phyloP scores from a whole-genome alignment of 2,329 filamentous ascomycete genomes.

The Stagonosporopsis cucurbitacearum region DNA sequence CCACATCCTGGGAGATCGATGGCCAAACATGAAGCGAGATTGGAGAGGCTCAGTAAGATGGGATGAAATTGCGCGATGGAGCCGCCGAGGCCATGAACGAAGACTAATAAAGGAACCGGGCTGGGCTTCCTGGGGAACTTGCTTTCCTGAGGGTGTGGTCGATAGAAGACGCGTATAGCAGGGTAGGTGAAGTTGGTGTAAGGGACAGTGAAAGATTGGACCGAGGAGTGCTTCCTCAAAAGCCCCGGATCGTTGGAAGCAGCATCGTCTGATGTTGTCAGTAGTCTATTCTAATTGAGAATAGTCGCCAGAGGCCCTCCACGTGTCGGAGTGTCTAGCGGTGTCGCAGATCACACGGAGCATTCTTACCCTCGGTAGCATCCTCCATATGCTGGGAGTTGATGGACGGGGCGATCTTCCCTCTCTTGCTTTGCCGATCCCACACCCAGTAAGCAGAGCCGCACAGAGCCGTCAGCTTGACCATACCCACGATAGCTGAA shows the following conservation, averaged over 20 bases:
- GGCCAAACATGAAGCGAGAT: conserved; percentile 82
- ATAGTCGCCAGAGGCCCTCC: conserved; percentile 1
- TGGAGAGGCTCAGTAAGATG: conserved; percentile 79
- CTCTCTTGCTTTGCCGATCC: conserved; percentile 31
- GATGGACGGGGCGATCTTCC: conserved; percentile 23
- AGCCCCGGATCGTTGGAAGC: conserved; percentile 75
- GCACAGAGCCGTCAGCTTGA: conserved; percentile 46
- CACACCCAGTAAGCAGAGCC: conserved; percentile 47
- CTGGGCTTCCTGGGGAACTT: conserved; percentile 77
- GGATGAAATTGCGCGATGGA: conserved; percentile 87
- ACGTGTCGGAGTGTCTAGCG: conserved; percentile 17
- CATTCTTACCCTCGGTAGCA: conserved; percentile 34
- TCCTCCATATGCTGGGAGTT: conserved; percentile 31
- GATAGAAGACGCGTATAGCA: conserved; percentile 81
- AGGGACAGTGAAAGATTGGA: conserved; percentile 74
- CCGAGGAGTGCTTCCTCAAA: conserved; percentile 75
- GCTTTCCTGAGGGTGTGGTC: conserved; percentile 79
- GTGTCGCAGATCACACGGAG: conserved; percentile 17
- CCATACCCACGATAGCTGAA: conserved; percentile 47
- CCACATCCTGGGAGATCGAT: conserved; percentile 93
- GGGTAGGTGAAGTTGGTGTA: conserved; percentile 70
- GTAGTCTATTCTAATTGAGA: conserved; percentile 10
- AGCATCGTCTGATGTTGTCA: conserved; percentile 48
- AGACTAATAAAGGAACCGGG: conserved; percentile 83
- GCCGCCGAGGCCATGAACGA: conserved; percentile 92